These are phyloP conservation scores for Xerocomellus dryophilus DNA, from an alignment of 768 basidiomycete genomes.

Conservation along the genomic window DNA sequence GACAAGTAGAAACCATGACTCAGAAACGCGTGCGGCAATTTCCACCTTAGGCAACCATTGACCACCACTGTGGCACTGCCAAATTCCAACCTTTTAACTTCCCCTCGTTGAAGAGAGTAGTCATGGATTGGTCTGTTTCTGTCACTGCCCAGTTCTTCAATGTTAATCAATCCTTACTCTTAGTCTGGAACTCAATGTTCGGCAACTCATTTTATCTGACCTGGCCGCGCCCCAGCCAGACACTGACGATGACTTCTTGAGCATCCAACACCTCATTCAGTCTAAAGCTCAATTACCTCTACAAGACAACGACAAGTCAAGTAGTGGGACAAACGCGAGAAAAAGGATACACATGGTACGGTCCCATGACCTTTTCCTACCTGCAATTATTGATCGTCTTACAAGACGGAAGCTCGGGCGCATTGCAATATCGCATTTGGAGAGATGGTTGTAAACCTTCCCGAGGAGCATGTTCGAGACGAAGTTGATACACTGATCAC, in stretches of 20 bases:
- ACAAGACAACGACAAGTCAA: constrained; percentile 8
- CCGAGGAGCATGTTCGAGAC: constrained; percentile 48
- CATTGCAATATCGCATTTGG: constrained; percentile 85
- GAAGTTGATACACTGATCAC: constrained; percentile 54
- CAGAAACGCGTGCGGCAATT: background rate
- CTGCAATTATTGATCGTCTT: constrained; percentile 1
- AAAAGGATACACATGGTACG: constrained; percentile 58
- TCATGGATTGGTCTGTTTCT: constrained; percentile 50
- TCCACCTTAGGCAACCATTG: too few relatives aligned
- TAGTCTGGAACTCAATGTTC: constrained; percentile 78
- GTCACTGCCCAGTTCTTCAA: background rate
- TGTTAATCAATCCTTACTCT: background rate
- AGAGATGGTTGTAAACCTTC: constrained; percentile 66
- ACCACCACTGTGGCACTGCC: too few relatives aligned
- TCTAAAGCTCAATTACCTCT: constrained; percentile 54
- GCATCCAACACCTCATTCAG: constrained; percentile 55
- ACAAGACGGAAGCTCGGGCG: constrained; percentile 64
- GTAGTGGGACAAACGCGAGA: constrained; percentile 14
- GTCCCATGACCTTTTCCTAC: background rate
- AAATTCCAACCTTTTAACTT: background rate
- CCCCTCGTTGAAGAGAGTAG: background rate
- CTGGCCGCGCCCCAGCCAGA: constrained; percentile 58
- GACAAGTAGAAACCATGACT: background rate
- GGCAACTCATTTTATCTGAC: constrained; percentile 72
- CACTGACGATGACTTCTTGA: constrained; percentile 43